Evolutionary conservation across 345 rosid genomes (phyloP), one percentile per base, ranked within the genome.

Genomic region (Melastoma malabathricum): DNA sequence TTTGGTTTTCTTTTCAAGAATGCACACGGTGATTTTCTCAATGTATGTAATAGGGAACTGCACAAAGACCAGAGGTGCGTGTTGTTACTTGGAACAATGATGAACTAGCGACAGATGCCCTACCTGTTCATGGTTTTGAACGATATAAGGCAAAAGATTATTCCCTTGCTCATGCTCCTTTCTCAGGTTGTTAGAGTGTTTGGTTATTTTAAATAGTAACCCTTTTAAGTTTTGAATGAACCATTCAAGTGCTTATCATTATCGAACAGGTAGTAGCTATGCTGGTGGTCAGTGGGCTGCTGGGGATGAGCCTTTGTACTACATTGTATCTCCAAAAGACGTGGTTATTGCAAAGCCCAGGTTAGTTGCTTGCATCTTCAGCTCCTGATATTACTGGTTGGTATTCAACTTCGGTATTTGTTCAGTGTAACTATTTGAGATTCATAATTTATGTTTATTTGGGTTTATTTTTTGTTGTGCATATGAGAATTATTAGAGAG

Each of bases 261-360:
- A 58, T 63, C 59, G 49, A 70, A 34, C 74, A 93, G 99, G 99
- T 64, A 88, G 95, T 68, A 93, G 99, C 62, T 83, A 93, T 63
- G 95, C 86, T 66, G 95, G 99, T 61, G 97, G 99, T 54, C 99
- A 85, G 72, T 93, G 99, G 99, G 92, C 94, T 51, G 86, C 99
- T 72, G 97, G 97, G 57, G 97, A 93, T 71, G 99, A 93, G 68
- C 95, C 99, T 20, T 51, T 78, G 54, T 93, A 85, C 72, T 88
- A 93, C 71, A 55, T 93, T 54, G 97, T 93, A 46, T 93, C 99
- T 13, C 99, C 90, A 20, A 93, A 93, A 74, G 99, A 93, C 70
- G 95, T 93, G 47, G 92, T 93, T 63, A 85, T 93, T 68, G 95
- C 99, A 72, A 93, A 93, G 66, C 95, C 99, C 59, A 88, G 99